Evolutionary conservation across 768 basidiomycete species (phyloP), one percentile per base, ranked within the genome.

Genomic region (Tylopilus balloui): DNA sequence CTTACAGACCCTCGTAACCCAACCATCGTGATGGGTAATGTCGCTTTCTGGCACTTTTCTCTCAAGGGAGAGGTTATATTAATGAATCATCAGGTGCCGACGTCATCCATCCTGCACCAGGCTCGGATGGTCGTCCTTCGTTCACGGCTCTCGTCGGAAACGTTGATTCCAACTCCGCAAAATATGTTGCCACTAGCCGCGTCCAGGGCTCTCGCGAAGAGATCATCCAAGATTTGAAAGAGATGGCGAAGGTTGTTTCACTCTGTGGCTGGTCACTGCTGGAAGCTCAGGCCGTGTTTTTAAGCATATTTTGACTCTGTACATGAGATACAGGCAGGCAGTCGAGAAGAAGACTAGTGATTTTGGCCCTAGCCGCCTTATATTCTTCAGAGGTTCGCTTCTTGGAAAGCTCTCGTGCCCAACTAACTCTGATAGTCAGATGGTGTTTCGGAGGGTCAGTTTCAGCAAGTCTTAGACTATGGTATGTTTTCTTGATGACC

Each of bases 21-120:
- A 2, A 88, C 88, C 1, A 79, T 92, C 7, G 79, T 92, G 43
- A 83, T 91, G 78, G 89, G 88, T 77, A 69, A 47, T n/a, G 47
- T 42, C 51, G 3, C 29, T 47, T 54, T 38, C 24, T 2, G 17
- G 15, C 37, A 12, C n/a, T 6, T 35, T 12, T 20, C 21, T 15
- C n/a, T 21, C n/a, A 24, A 44, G 9, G 19, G 19, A 12, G n/a
- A 32, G 15, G 31, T 59, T n/a, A 55, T 23, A 42, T 36, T 7
- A 19, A 43, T 48, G 13, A 12, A 47, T 25, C 6, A 39, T 39
- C 24, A 86, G 84, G 86, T 53, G 88, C 88, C 15, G 88, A 91
- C 63, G 87, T 88, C 24, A 87, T 88, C 34, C 88, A 92, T 57
- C 88, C 90, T 9, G 78, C 87, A 7, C 88, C 90, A 17, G 88